Evolutionary conservation across 106 monocot genomes (phyloP), one percentile per base, ranked within the genome.

Genomic region (Dioscorea zingiberensis): DNA sequence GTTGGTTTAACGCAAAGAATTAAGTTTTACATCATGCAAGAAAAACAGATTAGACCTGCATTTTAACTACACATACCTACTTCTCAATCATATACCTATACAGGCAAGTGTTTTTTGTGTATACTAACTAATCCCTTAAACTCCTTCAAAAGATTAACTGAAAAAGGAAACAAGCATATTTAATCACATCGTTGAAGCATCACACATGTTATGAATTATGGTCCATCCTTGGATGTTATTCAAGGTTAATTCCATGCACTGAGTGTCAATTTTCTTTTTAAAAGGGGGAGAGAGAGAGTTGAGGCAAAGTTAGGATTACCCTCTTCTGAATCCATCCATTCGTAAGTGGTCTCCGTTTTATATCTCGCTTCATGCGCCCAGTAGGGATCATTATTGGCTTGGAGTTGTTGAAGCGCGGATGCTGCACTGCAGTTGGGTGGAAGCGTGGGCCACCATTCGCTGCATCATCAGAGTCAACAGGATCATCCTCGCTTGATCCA

Each of bases 401-500:
- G 53, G 71, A 60, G n/a, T 80, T 72, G 13, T 58, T 23, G 38
- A 70, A 76, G 9, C 64, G 64, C 13, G 67, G 51, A 70, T 70
- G 66, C 47, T 65, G 81, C 23, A 56, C 18, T 27, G 66, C 59
- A 46, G 85, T 53, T 28, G 82, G 63, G 24, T 78, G 72, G 16
- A 57, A 55, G 65, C 65, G 84, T 26, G 69, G 65, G n/a, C 60
- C 83, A 62, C 60, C 75, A 76, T 68, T 75, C 58, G 75, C 66
- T 17, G 81, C 75, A 62, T 98, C 97, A 82, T 98, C 92, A 17
- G 97, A 92, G 59, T 93, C 97, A 7, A 80, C 74, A 30, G 76
- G 66, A 61, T 98, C 97, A 68, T 98, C 97, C n/a, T 98, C 97
- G 59, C 97, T 98, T 53, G 86, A 86, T 19, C 65, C 83, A 78